A percentile compares a stretch with the other conserved stretches of the same genome.
phyloP scores from a whole-genome alignment of 208 protist genomes.

The Crithidia bombi region DNA sequence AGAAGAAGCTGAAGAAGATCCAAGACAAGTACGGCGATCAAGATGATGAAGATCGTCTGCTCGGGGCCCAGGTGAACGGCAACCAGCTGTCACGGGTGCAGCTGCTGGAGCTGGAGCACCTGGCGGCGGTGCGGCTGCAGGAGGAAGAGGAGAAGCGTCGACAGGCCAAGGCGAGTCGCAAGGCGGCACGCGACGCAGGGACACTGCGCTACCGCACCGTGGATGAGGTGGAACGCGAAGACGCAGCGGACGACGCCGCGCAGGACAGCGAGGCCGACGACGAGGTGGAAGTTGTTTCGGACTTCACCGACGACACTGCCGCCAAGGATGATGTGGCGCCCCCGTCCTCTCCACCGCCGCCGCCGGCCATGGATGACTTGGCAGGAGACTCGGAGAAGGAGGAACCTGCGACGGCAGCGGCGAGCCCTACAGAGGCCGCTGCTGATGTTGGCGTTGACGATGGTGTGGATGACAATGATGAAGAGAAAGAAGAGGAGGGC shows the following conservation, averaged over 20 bases:
- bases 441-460: neutral
- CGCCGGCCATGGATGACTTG: neutral
- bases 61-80: slow-evolving; percentile 68
- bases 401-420: neutral
- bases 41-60: slow-evolving; percentile 71
- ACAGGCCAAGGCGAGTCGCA: slow-evolving; percentile 19
- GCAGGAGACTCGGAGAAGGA: slow-evolving; percentile 13
- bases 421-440: neutral
- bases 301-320: slow-evolving; percentile 19
- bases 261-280: slow-evolving; percentile 6
- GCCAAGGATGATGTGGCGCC: slow-evolving; percentile 13
- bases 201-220: slow-evolving; percentile 20
- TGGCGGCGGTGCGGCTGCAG: neutral
- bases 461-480: neutral
- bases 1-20: slow-evolving; percentile 80
- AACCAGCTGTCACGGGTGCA: slow-evolving; percentile 68
- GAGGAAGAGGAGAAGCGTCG: slow-evolving; percentile 16
- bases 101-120: slow-evolving; percentile 29
- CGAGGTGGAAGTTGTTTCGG: slow-evolving; percentile 21
- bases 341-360: neutral
- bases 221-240: neutral
- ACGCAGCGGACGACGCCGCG: neutral
- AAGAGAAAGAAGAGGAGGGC: slow-evolving; percentile 4
- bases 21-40: slow-evolving; percentile 81
- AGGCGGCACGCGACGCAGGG: slow-evolving; percentile 4